These are phyloP conservation scores for Hymenoscyphus fraxineus DNA, from an alignment of 2,329 filamentous ascomycete species.

Conservation along the genomic window DNA sequence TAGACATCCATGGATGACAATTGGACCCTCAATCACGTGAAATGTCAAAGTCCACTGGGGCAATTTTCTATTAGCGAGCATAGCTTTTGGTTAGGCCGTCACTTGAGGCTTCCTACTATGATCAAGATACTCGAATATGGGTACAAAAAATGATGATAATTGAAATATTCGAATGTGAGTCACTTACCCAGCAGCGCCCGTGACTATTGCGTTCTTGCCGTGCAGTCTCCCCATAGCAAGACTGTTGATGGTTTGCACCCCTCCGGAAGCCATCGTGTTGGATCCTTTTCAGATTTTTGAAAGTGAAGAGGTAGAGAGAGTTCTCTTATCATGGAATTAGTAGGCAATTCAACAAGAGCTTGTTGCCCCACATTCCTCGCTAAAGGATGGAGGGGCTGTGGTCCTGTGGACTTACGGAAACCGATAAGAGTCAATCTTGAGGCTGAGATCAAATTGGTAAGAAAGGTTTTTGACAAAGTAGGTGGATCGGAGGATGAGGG, in stretches of 20 bases:
- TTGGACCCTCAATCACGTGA: not conserved
- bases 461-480: not conserved
- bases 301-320: conserved; percentile 5
- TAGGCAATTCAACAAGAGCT: not conserved
- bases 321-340: not conserved
- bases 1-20: not conserved
- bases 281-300: not conserved
- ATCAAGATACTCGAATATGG: not conserved
- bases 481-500: not conserved
- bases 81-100: not conserved
- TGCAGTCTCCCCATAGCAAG: conserved; percentile 35
- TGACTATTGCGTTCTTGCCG: conserved; percentile 50
- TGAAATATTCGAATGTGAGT: not conserved
- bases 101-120: not conserved
- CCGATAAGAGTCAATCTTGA: conserved; percentile 19
- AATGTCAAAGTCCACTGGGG: not conserved
- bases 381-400: conserved; percentile 14
- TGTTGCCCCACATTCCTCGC: conserved; percentile 15
- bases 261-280: conserved; percentile 22
- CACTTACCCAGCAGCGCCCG: conserved; percentile 64
- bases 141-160: not conserved
- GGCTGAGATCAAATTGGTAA: not conserved
- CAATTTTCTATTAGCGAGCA: not conserved
- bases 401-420: conserved; percentile 4
- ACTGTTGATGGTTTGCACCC: conserved; percentile 34